A percentile compares a stretch with the other conserved stretches of the same genome.
phyloP scores from a whole-genome alignment of 164 flowering plant genomes.

The Nymphaea colorata region DNA sequence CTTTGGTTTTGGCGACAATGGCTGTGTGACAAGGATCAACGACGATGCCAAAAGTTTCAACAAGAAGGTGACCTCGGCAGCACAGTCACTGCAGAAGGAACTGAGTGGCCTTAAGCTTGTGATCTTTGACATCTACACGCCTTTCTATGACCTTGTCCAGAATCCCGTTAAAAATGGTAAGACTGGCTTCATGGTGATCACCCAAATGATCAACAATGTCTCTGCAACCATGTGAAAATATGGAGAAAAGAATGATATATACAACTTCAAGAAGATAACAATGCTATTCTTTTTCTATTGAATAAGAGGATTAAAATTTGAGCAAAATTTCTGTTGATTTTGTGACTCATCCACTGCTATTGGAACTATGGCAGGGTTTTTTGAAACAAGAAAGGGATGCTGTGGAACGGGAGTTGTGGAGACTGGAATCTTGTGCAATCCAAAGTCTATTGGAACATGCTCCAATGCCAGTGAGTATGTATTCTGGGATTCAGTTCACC shows the following conservation, averaged over 20 bases:
- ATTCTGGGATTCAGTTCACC: conserved; percentile 93
- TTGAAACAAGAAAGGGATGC: conserved; percentile 70
- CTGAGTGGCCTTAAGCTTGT: conserved; percentile 60
- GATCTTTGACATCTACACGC: conserved; percentile 58
- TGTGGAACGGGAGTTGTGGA: conserved; percentile 83
- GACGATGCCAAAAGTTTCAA: conserved; percentile 58
- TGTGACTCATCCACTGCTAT: too few relatives aligned
- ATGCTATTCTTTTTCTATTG: too few relatives aligned
- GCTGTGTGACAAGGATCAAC: conserved; percentile 59
- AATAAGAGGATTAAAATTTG: too few relatives aligned
- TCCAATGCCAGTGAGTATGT: conserved; percentile 71
- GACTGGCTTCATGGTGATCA: not conserved
- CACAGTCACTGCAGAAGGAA: conserved; percentile 33
- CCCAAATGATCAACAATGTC: too few relatives aligned
- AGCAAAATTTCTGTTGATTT: too few relatives aligned
- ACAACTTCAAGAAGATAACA: too few relatives aligned
- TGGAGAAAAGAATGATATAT: too few relatives aligned
- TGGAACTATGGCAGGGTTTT: conserved; percentile 36
- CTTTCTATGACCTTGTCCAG: conserved; percentile 43
- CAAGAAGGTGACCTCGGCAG: conserved; percentile 46
- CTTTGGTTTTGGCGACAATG: conserved; percentile 41
- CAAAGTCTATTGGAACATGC: conserved; percentile 70
- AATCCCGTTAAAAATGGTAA: conserved; percentile 59
- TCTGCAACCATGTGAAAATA: too few relatives aligned
- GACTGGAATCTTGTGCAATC: conserved; percentile 64